Base-by-base conservation (phyloP, 192 early-diverging fungal genomes). In the Globomyces pollinis-pini region DNA sequence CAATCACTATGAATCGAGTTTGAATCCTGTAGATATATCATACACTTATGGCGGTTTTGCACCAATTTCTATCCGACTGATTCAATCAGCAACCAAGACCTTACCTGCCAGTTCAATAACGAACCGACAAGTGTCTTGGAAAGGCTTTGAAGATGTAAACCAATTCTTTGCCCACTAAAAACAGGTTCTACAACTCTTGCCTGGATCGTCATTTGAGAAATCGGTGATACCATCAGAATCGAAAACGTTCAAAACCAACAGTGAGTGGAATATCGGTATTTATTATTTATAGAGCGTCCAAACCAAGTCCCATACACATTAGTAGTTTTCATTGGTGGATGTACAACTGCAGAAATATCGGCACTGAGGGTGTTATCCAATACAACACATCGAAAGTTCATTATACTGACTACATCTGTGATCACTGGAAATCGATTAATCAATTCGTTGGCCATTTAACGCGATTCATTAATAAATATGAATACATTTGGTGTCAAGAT, bases 41-140 rank as follows among this genome's bases (percentile, higher is more conserved):
- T 97, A 93, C 63, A 91, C 96, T 13, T 94, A 94, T 65, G 91
- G 89, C 3, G 96, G 96, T 13, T 98, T 90, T 70, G 96, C 93
- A 9, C 96, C 96, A 3, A 61, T 94, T 24, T 83, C 81, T 26
- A 78, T 96, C n/a, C 85, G 96, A 30, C 74, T 98, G 30, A 70
- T 98, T 29, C 92, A 98, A 64, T 84, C 81, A 41, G 83, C 89
- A 12, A 65, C 77, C 32, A 79, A 72, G 65, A 61, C 9, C 67
- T 47, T 72, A 60, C 68, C 15, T 76, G 78, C 36, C 60, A 72
- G 24, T 63, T 61, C 34, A 38, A 51, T 58, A 50, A n/a, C 51
- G 47, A 43, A 55, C 23, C 31, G 23, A 50, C 57, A 28, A 38
- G 61, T 49, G 53, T 34, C 38, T 16, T 57, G 93, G 95, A 84